Evolutionary conservation across 352 stramenopile species (phyloP), one percentile per base, ranked within the genome.

Genomic region (Globisporangium canariense): DNA sequence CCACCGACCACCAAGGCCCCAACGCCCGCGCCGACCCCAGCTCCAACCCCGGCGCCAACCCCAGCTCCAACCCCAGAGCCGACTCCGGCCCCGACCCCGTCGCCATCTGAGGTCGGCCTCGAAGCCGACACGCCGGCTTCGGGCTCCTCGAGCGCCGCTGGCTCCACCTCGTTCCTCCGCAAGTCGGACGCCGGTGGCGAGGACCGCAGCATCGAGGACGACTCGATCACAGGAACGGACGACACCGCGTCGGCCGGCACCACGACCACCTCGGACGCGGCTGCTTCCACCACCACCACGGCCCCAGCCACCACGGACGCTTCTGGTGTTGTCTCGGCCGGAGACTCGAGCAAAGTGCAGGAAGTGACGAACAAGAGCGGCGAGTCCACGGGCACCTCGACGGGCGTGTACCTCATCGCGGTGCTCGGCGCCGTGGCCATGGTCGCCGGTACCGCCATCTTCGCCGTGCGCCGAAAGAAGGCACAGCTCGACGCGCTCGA

Each of bases 391-490:
- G 58, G 18, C 56, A 62, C 69, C 5, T 59, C 68, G 13, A 41
- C 67, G 1, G 70, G 69, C 0, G 54, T 78, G n/a, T 68, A 65
- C 57, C n/a, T 70, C 22, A 3, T 73, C 36, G 49, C 20, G 7
- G 25, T 70, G 25, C 10, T 77, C 49, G 58, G 60, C 16, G 65
- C 61, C 4, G 60, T 64, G 25, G 67, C 40, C 16, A 51, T 62
- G 43, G 63, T 77, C 22, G 63, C 79, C 9, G 76, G 60, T 22
- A 74, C 78, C 20, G 76, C 72, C 10, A 81, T 88, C 45, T 57
- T 77, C 50, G 66, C 64, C 10, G 74, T 88, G 59, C 79, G 75
- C 64, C 75, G 76, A 68, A 88, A 86, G 70, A 82, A 86, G 71
- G 64, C 71, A 41, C 55, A 78, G 57, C 76, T 88, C 34, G 79